These are phyloP conservation scores for Diaporthe sp. DNA, from an alignment of 2,329 filamentous ascomycete species.

Conservation along the genomic window DNA sequence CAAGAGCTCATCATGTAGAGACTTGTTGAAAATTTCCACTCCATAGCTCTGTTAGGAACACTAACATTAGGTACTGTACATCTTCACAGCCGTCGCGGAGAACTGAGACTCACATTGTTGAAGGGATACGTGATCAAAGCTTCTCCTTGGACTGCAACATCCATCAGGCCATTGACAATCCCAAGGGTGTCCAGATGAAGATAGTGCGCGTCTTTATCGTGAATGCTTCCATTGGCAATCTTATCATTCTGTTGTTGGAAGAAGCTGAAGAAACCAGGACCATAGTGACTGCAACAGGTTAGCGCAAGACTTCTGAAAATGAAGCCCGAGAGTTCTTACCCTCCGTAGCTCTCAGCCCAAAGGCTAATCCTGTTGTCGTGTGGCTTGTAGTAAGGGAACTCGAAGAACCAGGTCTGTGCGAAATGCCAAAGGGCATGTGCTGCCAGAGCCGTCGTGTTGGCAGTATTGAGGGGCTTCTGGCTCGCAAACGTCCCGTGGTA, in stretches of 20 bases:
- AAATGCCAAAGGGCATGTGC: constrained; percentile 71
- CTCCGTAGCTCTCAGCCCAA: constrained; percentile 36
- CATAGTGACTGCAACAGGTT: constrained; percentile 45
- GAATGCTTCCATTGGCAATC: constrained; percentile 42
- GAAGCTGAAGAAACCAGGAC: constrained; percentile 51
- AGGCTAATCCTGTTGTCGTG: constrained; percentile 42
- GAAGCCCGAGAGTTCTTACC: neutral
- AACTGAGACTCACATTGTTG: constrained; percentile 57
- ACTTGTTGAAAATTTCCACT: constrained; percentile 60
- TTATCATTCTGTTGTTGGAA: constrained; percentile 56
- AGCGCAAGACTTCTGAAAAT: neutral
- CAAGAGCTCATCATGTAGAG: constrained; percentile 55
- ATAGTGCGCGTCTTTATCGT: constrained; percentile 33
- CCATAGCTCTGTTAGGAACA: constrained; percentile 50
- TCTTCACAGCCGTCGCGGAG: fast-evolving
- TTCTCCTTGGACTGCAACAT: constrained; percentile 58
- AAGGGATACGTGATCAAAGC: constrained; percentile 62
- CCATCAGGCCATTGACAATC: constrained; percentile 67
- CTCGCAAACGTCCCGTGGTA: constrained; percentile 48
- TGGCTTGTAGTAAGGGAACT: constrained; percentile 65
- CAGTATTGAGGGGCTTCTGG: constrained; percentile 53
- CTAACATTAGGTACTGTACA: neutral
- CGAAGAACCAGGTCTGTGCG: constrained; percentile 65
- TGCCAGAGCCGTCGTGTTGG: constrained; percentile 59
- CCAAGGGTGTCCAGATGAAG: constrained; percentile 59